A percentile compares a stretch with the other conserved stretches of the same genome.
phyloP scores from a whole-genome alignment of 2,329 filamentous ascomycete species.

The Venturia pyrina region DNA sequence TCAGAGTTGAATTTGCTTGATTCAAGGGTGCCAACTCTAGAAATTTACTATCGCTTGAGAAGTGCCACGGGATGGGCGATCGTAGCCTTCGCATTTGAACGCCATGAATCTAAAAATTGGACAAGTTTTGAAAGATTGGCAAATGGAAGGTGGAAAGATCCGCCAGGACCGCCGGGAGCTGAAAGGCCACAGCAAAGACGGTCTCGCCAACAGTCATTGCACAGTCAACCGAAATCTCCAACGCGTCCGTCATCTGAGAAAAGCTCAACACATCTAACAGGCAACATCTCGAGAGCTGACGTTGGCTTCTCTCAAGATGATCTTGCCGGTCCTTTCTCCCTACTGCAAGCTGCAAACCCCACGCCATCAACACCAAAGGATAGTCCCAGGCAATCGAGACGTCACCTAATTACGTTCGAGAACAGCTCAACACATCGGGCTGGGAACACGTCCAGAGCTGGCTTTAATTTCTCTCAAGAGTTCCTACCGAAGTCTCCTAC shows the following conservation, averaged over 20 bases:
- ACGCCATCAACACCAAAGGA: neutral
- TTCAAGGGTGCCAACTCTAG: neutral
- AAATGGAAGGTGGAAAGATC: neutral
- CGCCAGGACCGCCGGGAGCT: neutral
- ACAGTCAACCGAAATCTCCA: neutral
- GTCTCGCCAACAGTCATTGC: neutral
- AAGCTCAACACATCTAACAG: neutral
- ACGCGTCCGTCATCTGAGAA: neutral
- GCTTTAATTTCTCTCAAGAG: neutral
- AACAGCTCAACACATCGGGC: neutral
- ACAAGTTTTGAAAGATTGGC: neutral
- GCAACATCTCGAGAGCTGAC: neutral
- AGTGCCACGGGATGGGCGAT: neutral
- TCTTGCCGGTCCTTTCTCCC: neutral
- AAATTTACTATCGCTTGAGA: neutral
- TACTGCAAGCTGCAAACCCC: neutral
- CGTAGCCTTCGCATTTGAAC: neutral
- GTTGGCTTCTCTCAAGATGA: neutral
- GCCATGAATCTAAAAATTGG: neutral
- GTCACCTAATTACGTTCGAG: neutral
- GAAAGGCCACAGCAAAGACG: neutral
- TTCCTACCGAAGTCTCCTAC: neutral
- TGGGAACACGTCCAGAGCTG: neutral
- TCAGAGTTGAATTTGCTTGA: neutral
- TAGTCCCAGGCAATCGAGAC: neutral